Base-by-base conservation (phyloP, 306 rosid genomes). In the Medicago ruthenica region DNA sequence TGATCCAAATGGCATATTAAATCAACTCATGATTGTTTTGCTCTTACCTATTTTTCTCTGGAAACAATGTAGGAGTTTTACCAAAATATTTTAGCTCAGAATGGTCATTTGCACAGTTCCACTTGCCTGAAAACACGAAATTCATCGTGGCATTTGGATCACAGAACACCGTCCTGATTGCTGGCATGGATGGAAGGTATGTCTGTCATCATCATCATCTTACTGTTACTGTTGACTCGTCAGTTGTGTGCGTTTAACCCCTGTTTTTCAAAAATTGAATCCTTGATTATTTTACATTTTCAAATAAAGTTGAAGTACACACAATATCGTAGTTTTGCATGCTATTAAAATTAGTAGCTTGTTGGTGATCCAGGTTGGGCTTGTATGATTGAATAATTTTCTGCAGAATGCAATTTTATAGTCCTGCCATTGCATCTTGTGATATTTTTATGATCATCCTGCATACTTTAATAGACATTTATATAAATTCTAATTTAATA, bases 71-170 rank as follows among this genome's bases (percentile, higher is more conserved):
- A 95, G 99, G 99, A 71, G 87, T 90, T 66, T 81, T 95, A 73
- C 99, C 99, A 70, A 95, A 91, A 88, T 95, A 95, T 81, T 95
- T 95, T 76, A 95, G 99, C 88, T 95, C 97, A 13, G 99, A 95
- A 81, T 90, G 99, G 99, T 95, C 99, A 76, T 90, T 95, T 86
- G 93, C 99, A 16, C 96, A 61, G 84, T 89, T 90, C 87, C 99
- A 65, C 85, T 82, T 92, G 76, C 93, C 96, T 50, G 97, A 88
- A 71, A 87, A 76, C 73, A 83, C 92, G 39, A 87, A 79, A 69
- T 92, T 82, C 78, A 90, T 92, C 71, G 94, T 90, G 58, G 91
- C 99, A 45, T 95, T 95, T 78, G 99, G 99, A 80, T 81, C 96
- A 70, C 93, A 84, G 74, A 90, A 92, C 84, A 73, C 84, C 12